Evolutionary conservation across 108 stramenopile genomes (phyloP).

Genomic region (Cyclotella atomus): DNA sequence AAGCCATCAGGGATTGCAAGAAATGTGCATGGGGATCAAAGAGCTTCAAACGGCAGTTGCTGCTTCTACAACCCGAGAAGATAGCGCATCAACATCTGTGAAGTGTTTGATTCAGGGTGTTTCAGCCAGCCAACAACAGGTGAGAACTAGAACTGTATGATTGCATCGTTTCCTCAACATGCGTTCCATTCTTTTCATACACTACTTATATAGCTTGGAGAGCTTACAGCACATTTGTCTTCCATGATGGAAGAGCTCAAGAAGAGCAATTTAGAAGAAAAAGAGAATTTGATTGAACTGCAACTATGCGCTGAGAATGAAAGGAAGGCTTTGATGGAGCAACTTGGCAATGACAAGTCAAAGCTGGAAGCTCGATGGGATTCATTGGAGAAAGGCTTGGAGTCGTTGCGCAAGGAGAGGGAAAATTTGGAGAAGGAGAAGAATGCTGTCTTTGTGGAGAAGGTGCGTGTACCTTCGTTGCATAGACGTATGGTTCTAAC

Average conservation of each 20-base stretch:
- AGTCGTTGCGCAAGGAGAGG: slow-evolving; percentile 7
- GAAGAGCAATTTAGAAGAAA: slow-evolving; percentile 9
- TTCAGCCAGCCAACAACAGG: slow-evolving; percentile 11
- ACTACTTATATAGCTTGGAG: not conserved
- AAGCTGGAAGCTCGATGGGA: slow-evolving; percentile 12
- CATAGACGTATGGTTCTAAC: no score
- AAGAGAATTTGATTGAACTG: slow-evolving; percentile 10
- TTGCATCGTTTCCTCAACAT: not conserved
- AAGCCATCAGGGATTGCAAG: slow-evolving; percentile 14
- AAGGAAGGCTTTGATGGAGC: slow-evolving; percentile 8
- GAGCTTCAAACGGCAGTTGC: slow-evolving; percentile 8
- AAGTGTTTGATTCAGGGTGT: slow-evolving; percentile 7
- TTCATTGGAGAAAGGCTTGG: slow-evolving; percentile 14
- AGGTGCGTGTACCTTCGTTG: not conserved
- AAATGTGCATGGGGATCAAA: slow-evolving; percentile 21
- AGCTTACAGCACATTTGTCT: slow-evolving; percentile 13
- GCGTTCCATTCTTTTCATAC: not conserved
- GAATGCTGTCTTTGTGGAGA: slow-evolving; percentile 3
- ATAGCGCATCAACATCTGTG: slow-evolving; percentile 18
- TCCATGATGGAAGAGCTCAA: slow-evolving; percentile 13
- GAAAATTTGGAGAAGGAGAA: slow-evolving; percentile 18
- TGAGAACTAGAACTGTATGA: not conserved
- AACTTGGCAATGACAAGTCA: slow-evolving; percentile 23
- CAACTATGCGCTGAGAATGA: slow-evolving; percentile 37
- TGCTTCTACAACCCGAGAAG: not conserved